Conservation (phyloP, 176 grass and related monocot species). For the Triticum monococcum region DNA sequence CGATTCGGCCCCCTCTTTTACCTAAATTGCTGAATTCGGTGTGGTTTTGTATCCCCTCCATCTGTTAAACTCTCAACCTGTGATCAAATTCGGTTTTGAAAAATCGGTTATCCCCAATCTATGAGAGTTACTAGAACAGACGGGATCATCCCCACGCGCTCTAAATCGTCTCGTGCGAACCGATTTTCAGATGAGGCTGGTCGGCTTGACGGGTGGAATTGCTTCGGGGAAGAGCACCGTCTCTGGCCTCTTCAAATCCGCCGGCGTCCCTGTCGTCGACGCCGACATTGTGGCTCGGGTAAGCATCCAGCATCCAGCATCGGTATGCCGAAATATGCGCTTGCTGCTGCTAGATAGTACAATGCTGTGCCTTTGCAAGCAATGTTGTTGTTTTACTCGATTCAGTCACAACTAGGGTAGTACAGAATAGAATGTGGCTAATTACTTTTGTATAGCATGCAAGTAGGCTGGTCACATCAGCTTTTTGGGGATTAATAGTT, state of each 20-base stretch:
- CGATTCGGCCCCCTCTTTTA: background rate
- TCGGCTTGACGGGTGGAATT: conserved; percentile 80
- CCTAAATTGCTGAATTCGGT: no score
- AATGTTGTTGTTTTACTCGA: background rate
- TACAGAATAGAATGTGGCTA: background rate
- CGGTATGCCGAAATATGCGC: background rate
- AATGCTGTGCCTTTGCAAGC: background rate
- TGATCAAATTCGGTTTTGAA: background rate
- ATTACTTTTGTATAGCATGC: background rate
- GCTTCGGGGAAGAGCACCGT: conserved; percentile 86
- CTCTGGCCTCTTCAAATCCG: conserved; percentile 73
- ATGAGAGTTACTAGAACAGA: no score
- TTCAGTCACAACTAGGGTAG: background rate
- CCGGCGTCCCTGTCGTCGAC: conserved; percentile 71
- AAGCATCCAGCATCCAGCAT: background rate
- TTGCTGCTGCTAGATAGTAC: background rate
- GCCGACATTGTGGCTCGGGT: conserved; percentile 79
- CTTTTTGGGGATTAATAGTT: background rate
- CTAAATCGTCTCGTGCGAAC: background rate
- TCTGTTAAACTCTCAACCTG: background rate
- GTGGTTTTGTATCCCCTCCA: no score
- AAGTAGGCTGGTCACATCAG: background rate
- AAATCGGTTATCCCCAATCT: background rate
- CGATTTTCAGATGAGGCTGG: conserved; percentile 59
- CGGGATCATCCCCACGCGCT: background rate